Base-by-base conservation (phyloP, 2,329 filamentous ascomycete species). In the Thermothelomyces thermophilus region DNA sequence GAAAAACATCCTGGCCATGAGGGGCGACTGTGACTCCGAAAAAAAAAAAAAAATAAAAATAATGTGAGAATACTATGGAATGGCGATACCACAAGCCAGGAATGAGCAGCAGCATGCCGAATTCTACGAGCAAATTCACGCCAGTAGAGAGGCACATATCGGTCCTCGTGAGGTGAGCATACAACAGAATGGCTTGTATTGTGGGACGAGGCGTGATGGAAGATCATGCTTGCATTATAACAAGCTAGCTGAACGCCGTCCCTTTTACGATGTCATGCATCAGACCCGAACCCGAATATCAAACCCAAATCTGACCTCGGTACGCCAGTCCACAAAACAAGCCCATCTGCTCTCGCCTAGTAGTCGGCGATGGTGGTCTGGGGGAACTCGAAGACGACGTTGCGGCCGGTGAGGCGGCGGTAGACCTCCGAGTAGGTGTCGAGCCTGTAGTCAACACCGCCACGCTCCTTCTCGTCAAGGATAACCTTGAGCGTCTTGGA, bases 391-490 rank as follows among this genome's bases (percentile, higher is more conserved):
- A 98, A 98, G 75, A 84, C 83, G 72, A 97, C 93, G 71, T 83
- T 83, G 77, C 94, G 93, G 75, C 93, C 93, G 58, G 93, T 98
- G 70, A 98, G 80, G 69, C 89, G 86, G 76, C 90, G 89, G 87
- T 98, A 98, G 72, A 98, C 93, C 84, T 98, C 93, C 62, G 89
- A 88, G 83, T 98, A 98, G 72, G 91, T 96, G 77, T 98, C 93
- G 66, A 98, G 88, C 73, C 93, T 84, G 87, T 97, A 96, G 83
- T 98, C 93, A 66, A 98, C 91, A 73, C 90, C 90, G 69, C 90
- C 91, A 68, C 90, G 88, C 87, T 98, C 93, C 89, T 98, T 98
- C 87, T 97, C 93, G 75, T 98, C 93, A 56, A 98, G 84, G 70
- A 98, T 82, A 73, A 98, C 89, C 87, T 98, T 98, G 76, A 97